Base-by-base conservation (phyloP, 352 stramenopile species). In the Phytophthora crassamura region DNA sequence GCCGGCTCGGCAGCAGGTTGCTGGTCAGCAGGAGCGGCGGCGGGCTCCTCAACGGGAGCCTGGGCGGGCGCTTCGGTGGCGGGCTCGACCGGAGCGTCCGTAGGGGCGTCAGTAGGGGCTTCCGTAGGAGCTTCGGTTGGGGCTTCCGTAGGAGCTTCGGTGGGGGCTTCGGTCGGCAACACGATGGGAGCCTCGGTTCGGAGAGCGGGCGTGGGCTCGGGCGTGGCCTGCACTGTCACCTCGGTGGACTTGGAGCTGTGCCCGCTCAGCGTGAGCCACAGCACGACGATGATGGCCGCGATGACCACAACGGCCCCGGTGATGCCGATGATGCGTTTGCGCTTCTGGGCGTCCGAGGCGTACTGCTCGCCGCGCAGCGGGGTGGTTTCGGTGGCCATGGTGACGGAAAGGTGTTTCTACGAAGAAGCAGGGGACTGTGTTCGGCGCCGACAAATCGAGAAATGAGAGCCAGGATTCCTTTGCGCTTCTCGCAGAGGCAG, bases 211-310 rank as follows among this genome's bases (percentile, higher is more conserved):
- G 62, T 66, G 22, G 67, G 67, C 57, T 64, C 42, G 7, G 62
- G 56, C 12, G 62, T 75, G 18, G 56, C 9, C 48, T 69, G 53
- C 48, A 40, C 45, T 34, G 48, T 54, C 45, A 64, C 68, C 18
- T 71, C 59, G 9, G 48, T 43, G 20, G 57, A 64, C 45, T 74
- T 74, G 34, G 49, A 65, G 45, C 51, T 71, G 59, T 77, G 69
- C 28, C 69, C 64, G 38, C 69, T 65, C 28, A 77, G 64, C 8
- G 69, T 63, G 39, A 77, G 64, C 64, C 69, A 74, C 35, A 77
- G 55, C 43, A 77, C 50, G 40, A 77, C 39, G 28, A 71, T n/a
- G 55, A 77, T 51, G 30, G 69, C 59, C 5, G 50, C 54, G 3
- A 77, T 12, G 18, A 77, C 64, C 25, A 74, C 69, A 42, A 77